Evolutionary conservation across 306 rosid species (phyloP), one percentile per base, ranked within the genome.

Genomic region (Sindora glabra): DNA sequence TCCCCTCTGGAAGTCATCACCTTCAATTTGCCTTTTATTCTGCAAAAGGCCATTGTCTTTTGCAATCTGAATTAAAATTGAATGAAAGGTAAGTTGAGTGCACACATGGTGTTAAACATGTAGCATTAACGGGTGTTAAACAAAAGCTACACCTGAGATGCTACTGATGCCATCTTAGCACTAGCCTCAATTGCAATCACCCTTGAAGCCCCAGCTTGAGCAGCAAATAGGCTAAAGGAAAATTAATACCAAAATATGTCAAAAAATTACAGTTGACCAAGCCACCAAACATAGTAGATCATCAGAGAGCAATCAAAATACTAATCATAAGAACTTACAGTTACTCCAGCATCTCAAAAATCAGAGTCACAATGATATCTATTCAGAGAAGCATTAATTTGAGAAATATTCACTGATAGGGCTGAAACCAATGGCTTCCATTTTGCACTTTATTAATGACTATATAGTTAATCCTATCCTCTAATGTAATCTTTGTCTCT

Each of bases 101-200:
- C 53, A 52, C 30, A 57, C 24, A 69, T 34, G 45, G 19, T 38
- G 48, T 49, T 55, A 8, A 36, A 38, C n/a, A 38, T 29, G 51
- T 48, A 7, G 42, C 10, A 36, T 24, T 13, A 61, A 65, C 25
- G 55, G 39, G 57, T 36, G 56, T 36, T 7, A 10, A 30, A 45
- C 32, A 40, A 19, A 41, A 69, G 13, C 10, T 41, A 56, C 73
- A 91, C 99, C 82, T 49, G 89, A 62, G 94, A 76, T 6, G 95
- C 96, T 63, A 92, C 94, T 11, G 90, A 76, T 30, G 95, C 95
- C 99, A 92, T 92, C 85, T 86, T 92, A 64, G 83, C 75, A 69
- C 96, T 86, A 26, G 96, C 96, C 81, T 92, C 99, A 70, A 92
- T 77, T 22, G 96, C 94, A 76, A 92, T 78, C 58, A 92, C 96